Evolutionary conservation across 345 rosid genomes (phyloP), one percentile per base, ranked within the genome.

Genomic region (Aquilaria malaccensis): DNA sequence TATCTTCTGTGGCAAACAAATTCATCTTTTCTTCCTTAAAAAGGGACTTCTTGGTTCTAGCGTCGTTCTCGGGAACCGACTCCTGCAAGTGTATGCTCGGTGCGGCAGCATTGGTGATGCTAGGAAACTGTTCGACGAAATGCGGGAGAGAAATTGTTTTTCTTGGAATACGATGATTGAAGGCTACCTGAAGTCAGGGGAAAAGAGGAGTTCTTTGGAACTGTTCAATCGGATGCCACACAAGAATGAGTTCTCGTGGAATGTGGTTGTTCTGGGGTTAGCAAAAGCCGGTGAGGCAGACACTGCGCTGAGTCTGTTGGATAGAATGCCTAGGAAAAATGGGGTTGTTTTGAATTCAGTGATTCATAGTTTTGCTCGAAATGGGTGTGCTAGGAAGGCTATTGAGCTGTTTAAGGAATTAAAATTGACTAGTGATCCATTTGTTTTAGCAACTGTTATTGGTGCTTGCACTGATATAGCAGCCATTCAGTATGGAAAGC

Each of bases 151-250:
- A 70, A 92, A 85, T 71, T 67, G 49, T 70, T 92, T 86, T 73
- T 75, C 90, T 0, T 86, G 91, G 91, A 88, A 88, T 77, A 76
- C 84, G 1, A 71, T 87, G 74, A 77, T 87, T 60, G 89, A 87
- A 64, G 89, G 84, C 49, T 83, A 80, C 53, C 66, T 88, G 83
- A 85, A 69, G 31, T 67, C 55, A n/a, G 86, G 89, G 30, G 55
- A 77, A 10, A 74, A 60, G 50, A 70, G 33, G 0, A 81, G 30
- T 22, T 77, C 96, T 2, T 43, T 81, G 12, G 62, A 68, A 56
- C 11, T 84, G 22, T 87, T 87, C 70, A 53, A 75, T 59, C 54
- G 58, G 65, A 87, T 85, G 87, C 90, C 93, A 0, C 33, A 58
- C 33, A 85, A 71, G 60, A 67, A 83, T 56, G 80, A 61, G 6